phyloP scores from a whole-genome alignment of 352 stramenopile genomes.

The Phytopythium boreale region DNA sequence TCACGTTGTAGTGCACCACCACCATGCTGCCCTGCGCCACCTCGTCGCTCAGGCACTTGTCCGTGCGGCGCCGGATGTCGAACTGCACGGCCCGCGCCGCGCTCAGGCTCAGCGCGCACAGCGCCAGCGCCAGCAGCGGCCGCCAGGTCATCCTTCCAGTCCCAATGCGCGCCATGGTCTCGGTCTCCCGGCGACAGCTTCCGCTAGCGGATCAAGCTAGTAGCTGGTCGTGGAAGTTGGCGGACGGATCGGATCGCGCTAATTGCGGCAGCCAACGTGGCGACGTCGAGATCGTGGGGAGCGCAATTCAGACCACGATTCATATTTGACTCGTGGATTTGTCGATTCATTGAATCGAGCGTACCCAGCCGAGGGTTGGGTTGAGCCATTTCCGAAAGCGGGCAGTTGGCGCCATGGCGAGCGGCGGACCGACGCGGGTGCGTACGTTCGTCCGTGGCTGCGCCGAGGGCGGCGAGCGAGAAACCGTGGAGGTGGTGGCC shows the following conservation, averaged over 20 bases:
- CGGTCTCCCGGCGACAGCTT: too few relatives aligned
- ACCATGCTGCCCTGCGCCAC: constrained; percentile 74
- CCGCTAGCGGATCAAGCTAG: too few relatives aligned
- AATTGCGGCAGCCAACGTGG: too few relatives aligned
- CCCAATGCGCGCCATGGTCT: too few relatives aligned
- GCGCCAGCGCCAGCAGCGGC: constrained; percentile 25
- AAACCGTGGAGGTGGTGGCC: too few relatives aligned
- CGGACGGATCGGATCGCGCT: too few relatives aligned
- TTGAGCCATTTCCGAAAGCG: background rate
- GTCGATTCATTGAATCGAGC: background rate
- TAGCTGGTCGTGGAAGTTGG: too few relatives aligned
- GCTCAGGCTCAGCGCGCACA: constrained; percentile 23
- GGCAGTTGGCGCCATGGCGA: background rate
- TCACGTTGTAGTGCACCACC: constrained; percentile 82
- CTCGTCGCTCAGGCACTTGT: constrained; percentile 87
- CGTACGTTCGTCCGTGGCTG: background rate
- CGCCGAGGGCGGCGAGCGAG: background rate
- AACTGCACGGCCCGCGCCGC: constrained; percentile 66
- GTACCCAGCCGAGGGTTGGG: background rate
- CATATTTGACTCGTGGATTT: too few relatives aligned
- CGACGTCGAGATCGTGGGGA: too few relatives aligned
- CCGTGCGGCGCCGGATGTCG: constrained; percentile 53
- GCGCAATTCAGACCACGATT: too few relatives aligned
- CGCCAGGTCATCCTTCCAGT: background rate
- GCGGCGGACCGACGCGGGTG: constrained; percentile 1